phyloP scores from a whole-genome alignment of 2,329 filamentous ascomycete species.

The Calycina herbarum region DNA sequence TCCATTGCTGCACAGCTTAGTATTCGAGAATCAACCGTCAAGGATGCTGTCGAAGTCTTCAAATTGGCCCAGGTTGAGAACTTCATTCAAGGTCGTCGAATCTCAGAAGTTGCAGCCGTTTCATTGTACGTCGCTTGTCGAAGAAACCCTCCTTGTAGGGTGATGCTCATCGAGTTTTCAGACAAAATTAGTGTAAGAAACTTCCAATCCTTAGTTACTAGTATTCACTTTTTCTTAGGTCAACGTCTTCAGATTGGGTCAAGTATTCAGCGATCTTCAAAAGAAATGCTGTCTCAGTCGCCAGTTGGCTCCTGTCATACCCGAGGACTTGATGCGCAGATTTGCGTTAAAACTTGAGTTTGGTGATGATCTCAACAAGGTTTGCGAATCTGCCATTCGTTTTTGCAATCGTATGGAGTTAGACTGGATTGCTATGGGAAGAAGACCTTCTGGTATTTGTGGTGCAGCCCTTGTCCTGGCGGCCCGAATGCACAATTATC shows the following conservation, averaged over 20 bases:
- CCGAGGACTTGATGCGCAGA: constrained; percentile 87
- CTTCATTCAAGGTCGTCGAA: constrained; percentile 83
- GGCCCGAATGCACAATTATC: constrained; percentile 97
- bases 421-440: constrained; percentile 96
- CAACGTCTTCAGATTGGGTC: constrained; percentile 90
- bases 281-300: constrained; percentile 69
- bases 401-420: constrained; percentile 91
- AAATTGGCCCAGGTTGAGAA: constrained; percentile 73
- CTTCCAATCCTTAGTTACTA: background rate
- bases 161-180: constrained; percentile 95
- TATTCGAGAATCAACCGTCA: constrained; percentile 61
- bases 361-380: constrained; percentile 73
- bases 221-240: constrained; percentile 50
- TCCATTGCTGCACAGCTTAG: constrained; percentile 61
- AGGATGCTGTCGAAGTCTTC: constrained; percentile 70
- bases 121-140: constrained; percentile 89
- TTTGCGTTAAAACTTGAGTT: constrained; percentile 94
- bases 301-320: constrained; percentile 68
- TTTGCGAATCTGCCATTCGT: constrained; percentile 83
- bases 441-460: constrained; percentile 89
- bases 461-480: constrained; percentile 93
- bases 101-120: constrained; percentile 83
- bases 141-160: constrained; percentile 64
- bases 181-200: constrained; percentile 64
- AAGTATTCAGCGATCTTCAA: constrained; percentile 82